phyloP scores from a whole-genome alignment of 371 early-diverging fungal genomes.

The Smittium mucronatum region DNA sequence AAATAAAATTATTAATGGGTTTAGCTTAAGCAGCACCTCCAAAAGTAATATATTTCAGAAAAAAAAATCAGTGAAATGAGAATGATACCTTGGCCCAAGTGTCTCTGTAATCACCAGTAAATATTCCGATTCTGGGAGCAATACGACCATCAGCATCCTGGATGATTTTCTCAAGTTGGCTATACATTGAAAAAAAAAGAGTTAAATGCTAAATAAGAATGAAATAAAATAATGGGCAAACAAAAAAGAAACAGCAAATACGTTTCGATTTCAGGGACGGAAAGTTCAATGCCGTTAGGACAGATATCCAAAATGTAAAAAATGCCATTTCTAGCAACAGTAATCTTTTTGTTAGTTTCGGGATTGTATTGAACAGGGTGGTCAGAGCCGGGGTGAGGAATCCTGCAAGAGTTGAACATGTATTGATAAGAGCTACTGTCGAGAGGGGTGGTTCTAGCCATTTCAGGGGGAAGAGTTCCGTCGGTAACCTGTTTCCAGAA shows the following conservation, averaged over 20 bases:
- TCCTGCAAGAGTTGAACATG: slow-evolving; percentile 93
- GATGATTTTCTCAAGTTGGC: slow-evolving; percentile 60
- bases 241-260: neutral
- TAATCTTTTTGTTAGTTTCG: slow-evolving; percentile 59
- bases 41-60: neutral
- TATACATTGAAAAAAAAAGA: neutral
- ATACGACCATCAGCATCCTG: slow-evolving; percentile 52
- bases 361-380: slow-evolving; percentile 61
- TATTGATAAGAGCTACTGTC: slow-evolving; percentile 85
- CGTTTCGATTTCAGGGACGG: slow-evolving; percentile 66
- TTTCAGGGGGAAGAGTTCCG: slow-evolving; percentile 74
- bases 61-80: neutral
- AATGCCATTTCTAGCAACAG: slow-evolving; percentile 80
- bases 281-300: slow-evolving; percentile 58
- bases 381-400: slow-evolving; percentile 76
- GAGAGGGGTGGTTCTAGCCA: slow-evolving; percentile 58
- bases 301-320: slow-evolving; percentile 66
- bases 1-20: neutral
- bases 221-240: neutral
- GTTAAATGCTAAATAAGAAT: neutral
- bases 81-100: slow-evolving; percentile 57
- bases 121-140: slow-evolving; percentile 53
- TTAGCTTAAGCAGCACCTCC: neutral
- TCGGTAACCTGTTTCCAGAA: slow-evolving; percentile 71
- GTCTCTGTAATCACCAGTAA: slow-evolving; percentile 88